phyloP scores from a whole-genome alignment of 345 rosid species.

The Limnanthes douglasii region DNA sequence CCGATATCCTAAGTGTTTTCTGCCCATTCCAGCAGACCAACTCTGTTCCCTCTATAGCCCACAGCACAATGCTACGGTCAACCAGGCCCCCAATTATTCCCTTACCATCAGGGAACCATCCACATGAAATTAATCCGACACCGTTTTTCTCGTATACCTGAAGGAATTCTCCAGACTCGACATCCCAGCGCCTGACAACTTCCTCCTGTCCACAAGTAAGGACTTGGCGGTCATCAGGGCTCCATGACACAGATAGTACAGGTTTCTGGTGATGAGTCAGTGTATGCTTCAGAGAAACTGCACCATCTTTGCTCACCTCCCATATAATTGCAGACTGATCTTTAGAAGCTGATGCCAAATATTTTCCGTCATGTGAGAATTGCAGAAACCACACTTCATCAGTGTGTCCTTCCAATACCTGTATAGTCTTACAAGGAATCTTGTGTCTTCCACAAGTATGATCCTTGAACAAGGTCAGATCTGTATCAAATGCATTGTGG shows the following conservation, averaged over 20 bases:
- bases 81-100: constrained; percentile 40
- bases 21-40: constrained; percentile 60
- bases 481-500: constrained; percentile 44
- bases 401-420: constrained; percentile 46
- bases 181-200: constrained; percentile 51
- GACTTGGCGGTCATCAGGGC: constrained; percentile 41
- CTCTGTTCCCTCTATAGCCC: constrained; percentile 63
- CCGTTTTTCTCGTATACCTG: constrained; percentile 36
- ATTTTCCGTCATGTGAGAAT: constrained; percentile 59
- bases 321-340: constrained; percentile 47
- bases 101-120: constrained; percentile 45
- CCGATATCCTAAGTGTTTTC: constrained; percentile 38
- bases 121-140: constrained; percentile 47
- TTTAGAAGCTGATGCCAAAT: constrained; percentile 55
- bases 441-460: constrained; percentile 52
- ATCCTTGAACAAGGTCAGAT: constrained; percentile 47
- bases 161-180: constrained; percentile 36
- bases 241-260: constrained; percentile 45
- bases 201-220: constrained; percentile 65
- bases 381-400: constrained; percentile 73
- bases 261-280: constrained; percentile 41
- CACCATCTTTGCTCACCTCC: constrained; percentile 44
- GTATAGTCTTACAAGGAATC: constrained; percentile 50
- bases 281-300: constrained; percentile 29
- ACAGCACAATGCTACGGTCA: constrained; percentile 49